Base-by-base conservation (phyloP, 352 stramenopile species). In the Phytophthora brassicae region DNA sequence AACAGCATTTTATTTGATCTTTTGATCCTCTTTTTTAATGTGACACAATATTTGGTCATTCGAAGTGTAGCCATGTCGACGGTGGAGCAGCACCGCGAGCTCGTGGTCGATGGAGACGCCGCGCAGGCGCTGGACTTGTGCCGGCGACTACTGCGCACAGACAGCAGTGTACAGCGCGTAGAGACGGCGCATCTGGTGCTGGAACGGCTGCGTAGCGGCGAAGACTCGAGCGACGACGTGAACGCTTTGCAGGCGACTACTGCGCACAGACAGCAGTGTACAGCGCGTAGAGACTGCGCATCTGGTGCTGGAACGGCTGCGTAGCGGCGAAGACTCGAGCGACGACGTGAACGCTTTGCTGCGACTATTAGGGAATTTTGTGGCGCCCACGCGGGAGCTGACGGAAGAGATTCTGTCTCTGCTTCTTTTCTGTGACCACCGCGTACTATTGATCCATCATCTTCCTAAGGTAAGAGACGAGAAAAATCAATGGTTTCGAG, bases 401-500 rank as follows among this genome's bases (percentile, higher is more conserved):
- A 92, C 86, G 5, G 82, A 90, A 57, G 82, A 92, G 28, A 61
- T 86, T 20, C 54, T 93, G 11, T 73, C 82, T 31, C 62, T 95
- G 60, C 66, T 95, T 19, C 76, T 90, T 23, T 88, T 88, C 50
- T 84, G 71, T 20, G 78, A 91, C 13, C 82, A 92, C 51, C 82
- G 82, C 28, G 79, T 89, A 57, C 68, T 90, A 22, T 64, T 95
- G 14, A 89, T 95, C 31, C 77, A 95, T 65, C 82, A 95, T 55
- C 54, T 95, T 43, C 73, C 86, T 22, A 90, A 90, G 78, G 84
- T 89, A 44, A 2, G 19, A 22, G 0, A 49, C 16, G 33, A 22
- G n/a, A 7, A 26, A 6, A n/a, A n/a, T n/a, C n/a, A n/a, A n/a
- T n/a, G n/a, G n/a, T n/a, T 48, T 19, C 3, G 8, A 2, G 16